Conservation (phyloP, 75 land plant genomes). For the Pseudotsuga menziesii region DNA sequence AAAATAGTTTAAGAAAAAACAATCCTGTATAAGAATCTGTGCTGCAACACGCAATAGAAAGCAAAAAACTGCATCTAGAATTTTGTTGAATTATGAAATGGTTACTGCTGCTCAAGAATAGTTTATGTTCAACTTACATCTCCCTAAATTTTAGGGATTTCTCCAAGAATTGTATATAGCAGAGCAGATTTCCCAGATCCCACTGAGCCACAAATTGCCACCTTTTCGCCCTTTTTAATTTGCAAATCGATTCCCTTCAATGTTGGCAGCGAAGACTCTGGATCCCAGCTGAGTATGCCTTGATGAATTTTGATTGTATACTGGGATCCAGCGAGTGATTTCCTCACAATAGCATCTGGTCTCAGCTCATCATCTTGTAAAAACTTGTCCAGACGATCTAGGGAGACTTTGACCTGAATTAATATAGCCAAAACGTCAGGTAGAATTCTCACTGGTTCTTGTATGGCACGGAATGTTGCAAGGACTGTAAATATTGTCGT, state of each 20-base stretch:
- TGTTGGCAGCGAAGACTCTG: constrained; percentile 30
- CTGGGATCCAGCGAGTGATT: neutral
- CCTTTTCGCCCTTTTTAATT: constrained; percentile 43
- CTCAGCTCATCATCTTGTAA: constrained; percentile 65
- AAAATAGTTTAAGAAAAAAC: neutral
- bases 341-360: constrained; percentile 22
- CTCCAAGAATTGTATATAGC: constrained; percentile 58
- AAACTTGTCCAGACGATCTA: constrained; percentile 53
- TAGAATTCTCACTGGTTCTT: constrained; percentile 58
- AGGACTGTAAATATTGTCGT: constrained; percentile 57
- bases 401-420: constrained; percentile 69
- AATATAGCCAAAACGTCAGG: constrained; percentile 55
- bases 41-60: neutral
- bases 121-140: constrained; percentile 29
- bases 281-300: constrained; percentile 63
- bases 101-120: neutral
- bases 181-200: constrained; percentile 81
- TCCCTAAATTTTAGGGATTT: constrained; percentile 69
- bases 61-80: constrained; percentile 2
- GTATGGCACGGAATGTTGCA: constrained; percentile 51
- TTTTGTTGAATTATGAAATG: neutral
- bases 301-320: constrained; percentile 24
- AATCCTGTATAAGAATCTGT: neutral
- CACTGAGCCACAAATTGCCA: constrained; percentile 76
- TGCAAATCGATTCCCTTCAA: constrained; percentile 38